Evolutionary conservation across 371 early-diverging fungal species (phyloP), one percentile per base, ranked within the genome.

Genomic region (Umbelopsis sp.): DNA sequence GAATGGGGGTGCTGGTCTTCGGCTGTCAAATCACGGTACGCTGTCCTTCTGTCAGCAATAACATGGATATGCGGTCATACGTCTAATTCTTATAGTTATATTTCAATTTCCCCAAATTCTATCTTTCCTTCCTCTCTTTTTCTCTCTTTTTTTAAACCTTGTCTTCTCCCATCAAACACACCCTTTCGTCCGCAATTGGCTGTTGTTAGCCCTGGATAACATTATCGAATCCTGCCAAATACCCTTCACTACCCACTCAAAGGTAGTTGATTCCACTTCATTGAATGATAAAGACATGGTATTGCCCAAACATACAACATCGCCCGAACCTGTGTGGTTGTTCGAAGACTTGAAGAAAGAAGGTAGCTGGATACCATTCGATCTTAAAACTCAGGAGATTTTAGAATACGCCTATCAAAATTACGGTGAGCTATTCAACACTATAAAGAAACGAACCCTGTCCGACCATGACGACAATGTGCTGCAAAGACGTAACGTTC

Each of bases 291-390:
- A 24, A 44, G 24, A 35, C 46, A 64, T 64, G 65, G 24, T 22
- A 32, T 50, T 51, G 51, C 57, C 35, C 7, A 57, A 35, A 35
- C 22, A 18, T 14, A 12, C 57, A 16, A 29, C 35, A 12, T 41
- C 41, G 16, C 57, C 57, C 18, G 57, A 57, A 57, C 50, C 51
- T 8, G 65, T 65, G 7, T 65, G 65, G 65, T 50, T 65, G 25
- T 65, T 65, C 22, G 65, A 65, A 29, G 65, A 65, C 16, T 65
- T 65, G 48, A 51, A 65, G 2, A 65, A 65, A 44, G 65, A 57
- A 57, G 57, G 65, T 37, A 46, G 48, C 24, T 65, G 65, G 65
- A 35, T 65, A 32, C 65, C 65, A 48, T 65, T 65, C 32, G 65
- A 65, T 14, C 65, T 65, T 4, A 65, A 50, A 65, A 65, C 48